Percentiles rank a stretch among this genome's conserved stretches.
Conservation (phyloP, 495 filamentous ascomycete species). For the Symbiotaphrina buchneri region DNA sequence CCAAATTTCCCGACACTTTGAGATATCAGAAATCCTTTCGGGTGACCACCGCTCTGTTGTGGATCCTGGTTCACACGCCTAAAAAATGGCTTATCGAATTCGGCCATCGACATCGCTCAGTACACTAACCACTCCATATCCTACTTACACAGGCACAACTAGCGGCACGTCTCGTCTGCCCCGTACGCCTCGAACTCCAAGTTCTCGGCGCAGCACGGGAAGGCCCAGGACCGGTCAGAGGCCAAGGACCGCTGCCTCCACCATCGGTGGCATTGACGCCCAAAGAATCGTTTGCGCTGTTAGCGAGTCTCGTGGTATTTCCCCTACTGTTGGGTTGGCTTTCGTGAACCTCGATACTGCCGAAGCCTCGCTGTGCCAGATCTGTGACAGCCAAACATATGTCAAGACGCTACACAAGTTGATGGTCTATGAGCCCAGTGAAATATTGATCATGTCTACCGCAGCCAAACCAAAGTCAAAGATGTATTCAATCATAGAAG, state of each 20-base stretch:
- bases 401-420: slow-evolving; percentile 67
- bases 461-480: slow-evolving; percentile 49
- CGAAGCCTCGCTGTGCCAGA: slow-evolving; percentile 71
- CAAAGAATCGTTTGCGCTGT: slow-evolving; percentile 80
- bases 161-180: too few species aligned
- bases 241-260: slow-evolving; percentile 46
- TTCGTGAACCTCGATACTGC: slow-evolving; percentile 70
- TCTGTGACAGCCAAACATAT: slow-evolving; percentile 77
- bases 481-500: slow-evolving; percentile 50
- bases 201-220: slow-evolving; percentile 20
- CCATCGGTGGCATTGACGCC: slow-evolving; percentile 26
- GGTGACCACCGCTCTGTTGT: not conserved
- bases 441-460: slow-evolving; percentile 49
- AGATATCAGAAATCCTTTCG: too few species aligned
- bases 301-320: slow-evolving; percentile 66
- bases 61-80: too few species aligned
- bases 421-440: slow-evolving; percentile 50
- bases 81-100: slow-evolving; percentile 8
- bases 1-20: too few species aligned
- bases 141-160: slow-evolving; percentile 6
- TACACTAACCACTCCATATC: slow-evolving; percentile 13
- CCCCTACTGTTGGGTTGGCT: slow-evolving; percentile 72
- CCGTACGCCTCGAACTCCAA: slow-evolving; percentile 12
- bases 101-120: slow-evolving; percentile 15
- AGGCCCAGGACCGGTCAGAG: slow-evolving; percentile 23